These are phyloP conservation scores for Cunninghamia lanceolata DNA, from an alignment of 75 land plant species.

Conservation along the genomic window DNA sequence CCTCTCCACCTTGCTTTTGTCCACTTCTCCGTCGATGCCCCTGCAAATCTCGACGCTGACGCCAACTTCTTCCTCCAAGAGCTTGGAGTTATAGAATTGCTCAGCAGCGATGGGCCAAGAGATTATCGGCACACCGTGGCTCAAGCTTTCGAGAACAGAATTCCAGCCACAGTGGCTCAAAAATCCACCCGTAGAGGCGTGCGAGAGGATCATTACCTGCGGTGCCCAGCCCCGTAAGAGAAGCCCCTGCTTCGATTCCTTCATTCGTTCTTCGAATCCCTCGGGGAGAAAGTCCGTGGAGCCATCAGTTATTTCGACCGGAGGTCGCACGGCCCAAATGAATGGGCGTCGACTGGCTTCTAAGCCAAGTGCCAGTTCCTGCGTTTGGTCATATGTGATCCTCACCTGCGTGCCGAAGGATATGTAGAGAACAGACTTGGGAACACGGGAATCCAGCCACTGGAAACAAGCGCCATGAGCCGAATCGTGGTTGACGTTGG, in stretches of 20 bases:
- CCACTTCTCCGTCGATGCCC: constrained; percentile 4
- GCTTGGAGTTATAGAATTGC: constrained; percentile 29
- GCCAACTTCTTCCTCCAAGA: constrained; percentile 27
- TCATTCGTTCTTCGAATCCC: constrained; percentile 14
- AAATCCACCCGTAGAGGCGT: constrained; percentile 22
- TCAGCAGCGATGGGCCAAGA: constrained; percentile 26
- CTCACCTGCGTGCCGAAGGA: constrained; percentile 28
- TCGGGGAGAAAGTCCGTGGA: constrained; percentile 3
- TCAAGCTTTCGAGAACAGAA: constrained; percentile 24
- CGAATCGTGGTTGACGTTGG: too few species aligned
- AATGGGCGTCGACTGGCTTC: not conserved
- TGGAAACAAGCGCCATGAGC: not conserved
- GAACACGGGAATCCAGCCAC: constrained; percentile 21
- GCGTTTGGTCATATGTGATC: constrained; percentile 11
- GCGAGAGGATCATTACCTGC: constrained; percentile 23
- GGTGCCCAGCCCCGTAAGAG: constrained; percentile 28
- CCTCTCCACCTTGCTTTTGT: not conserved
- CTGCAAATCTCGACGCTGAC: constrained; percentile 26
- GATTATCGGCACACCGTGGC: constrained; percentile 28
- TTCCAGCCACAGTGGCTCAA: constrained; percentile 40
- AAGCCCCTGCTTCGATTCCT: constrained; percentile 12
- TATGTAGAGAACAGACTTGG: constrained; percentile 20
- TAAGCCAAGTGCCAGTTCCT: constrained; percentile 16
- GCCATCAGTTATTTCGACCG: not conserved
- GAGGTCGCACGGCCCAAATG: constrained; percentile 5